These are phyloP conservation scores for Collybia mongolica DNA, from an alignment of 768 basidiomycete genomes.

Conservation along the genomic window DNA sequence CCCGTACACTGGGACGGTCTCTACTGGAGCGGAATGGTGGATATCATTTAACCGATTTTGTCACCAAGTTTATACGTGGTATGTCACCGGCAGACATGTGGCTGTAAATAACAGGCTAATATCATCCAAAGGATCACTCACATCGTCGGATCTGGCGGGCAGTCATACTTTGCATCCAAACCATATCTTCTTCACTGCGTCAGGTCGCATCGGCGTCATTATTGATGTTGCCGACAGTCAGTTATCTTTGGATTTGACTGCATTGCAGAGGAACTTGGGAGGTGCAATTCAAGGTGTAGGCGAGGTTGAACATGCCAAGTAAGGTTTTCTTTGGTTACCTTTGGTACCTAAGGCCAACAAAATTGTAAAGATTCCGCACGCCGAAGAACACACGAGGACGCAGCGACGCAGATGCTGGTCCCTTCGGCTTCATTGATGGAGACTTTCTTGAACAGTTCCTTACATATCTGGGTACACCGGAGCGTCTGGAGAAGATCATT, in stretches of 20 bases:
- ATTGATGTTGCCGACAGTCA: slow-evolving; percentile 53
- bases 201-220: slow-evolving; percentile 77
- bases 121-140: slow-evolving; percentile 49
- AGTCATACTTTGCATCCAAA: slow-evolving; percentile 47
- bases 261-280: slow-evolving; percentile 74
- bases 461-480: slow-evolving; percentile 33
- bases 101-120: not conserved
- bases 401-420: slow-evolving; percentile 53
- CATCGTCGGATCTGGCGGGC: slow-evolving; percentile 40
- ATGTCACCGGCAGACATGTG: slow-evolving; percentile 4
- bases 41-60: slow-evolving; percentile 74
- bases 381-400: slow-evolving; percentile 58
- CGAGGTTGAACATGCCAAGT: slow-evolving; percentile 63
- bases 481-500: slow-evolving; percentile 50
- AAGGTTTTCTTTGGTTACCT: slow-evolving; percentile 12
- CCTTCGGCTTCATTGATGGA: slow-evolving; percentile 85
- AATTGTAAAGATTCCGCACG: slow-evolving; percentile 57
- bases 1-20: slow-evolving; percentile 37
- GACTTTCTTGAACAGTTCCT: slow-evolving; percentile 78
- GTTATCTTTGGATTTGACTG: slow-evolving; percentile 58
- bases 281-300: slow-evolving; percentile 50
- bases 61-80: slow-evolving; percentile 77
- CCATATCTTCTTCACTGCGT: slow-evolving; percentile 73
- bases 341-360: not conserved
- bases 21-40: slow-evolving; percentile 63